These are phyloP conservation scores for Carpinus fangiana DNA, from an alignment of 306 rosid genomes.

Conservation along the genomic window DNA sequence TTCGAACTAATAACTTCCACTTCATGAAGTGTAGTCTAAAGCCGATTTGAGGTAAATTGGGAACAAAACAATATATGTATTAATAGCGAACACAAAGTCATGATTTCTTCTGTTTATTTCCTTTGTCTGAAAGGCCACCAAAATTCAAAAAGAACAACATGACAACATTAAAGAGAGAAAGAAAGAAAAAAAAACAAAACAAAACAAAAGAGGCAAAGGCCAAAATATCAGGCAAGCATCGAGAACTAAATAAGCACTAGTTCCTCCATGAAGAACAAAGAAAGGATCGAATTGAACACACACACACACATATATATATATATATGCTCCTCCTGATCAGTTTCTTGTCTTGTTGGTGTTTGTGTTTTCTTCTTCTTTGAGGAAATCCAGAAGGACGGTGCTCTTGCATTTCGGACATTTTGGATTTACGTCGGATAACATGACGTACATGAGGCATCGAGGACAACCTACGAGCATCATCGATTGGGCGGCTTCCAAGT, in stretches of 20 bases:
- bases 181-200: neutral
- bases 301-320: too few relatives aligned
- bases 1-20: too few relatives aligned
- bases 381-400: slow-evolving; percentile 48
- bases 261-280: neutral
- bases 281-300: neutral
- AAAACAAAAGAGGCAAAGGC: neutral
- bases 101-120: neutral
- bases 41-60: too few relatives aligned
- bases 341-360: slow-evolving; percentile 1
- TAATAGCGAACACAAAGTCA: neutral
- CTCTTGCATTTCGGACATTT: slow-evolving; percentile 65
- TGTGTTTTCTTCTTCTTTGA: slow-evolving; percentile 28
- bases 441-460: slow-evolving; percentile 62
- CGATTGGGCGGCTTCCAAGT: neutral
- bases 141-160: neutral
- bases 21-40: too few relatives aligned
- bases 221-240: neutral
- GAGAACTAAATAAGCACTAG: neutral
- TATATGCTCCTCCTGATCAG: neutral
- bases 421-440: slow-evolving; percentile 42
- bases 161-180: neutral
- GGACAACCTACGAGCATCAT: slow-evolving; percentile 52
- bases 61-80: too few relatives aligned
- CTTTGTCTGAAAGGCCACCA: neutral